Base-by-base conservation (phyloP, 164 flowering plant genomes). In the Nymphaea colorata region DNA sequence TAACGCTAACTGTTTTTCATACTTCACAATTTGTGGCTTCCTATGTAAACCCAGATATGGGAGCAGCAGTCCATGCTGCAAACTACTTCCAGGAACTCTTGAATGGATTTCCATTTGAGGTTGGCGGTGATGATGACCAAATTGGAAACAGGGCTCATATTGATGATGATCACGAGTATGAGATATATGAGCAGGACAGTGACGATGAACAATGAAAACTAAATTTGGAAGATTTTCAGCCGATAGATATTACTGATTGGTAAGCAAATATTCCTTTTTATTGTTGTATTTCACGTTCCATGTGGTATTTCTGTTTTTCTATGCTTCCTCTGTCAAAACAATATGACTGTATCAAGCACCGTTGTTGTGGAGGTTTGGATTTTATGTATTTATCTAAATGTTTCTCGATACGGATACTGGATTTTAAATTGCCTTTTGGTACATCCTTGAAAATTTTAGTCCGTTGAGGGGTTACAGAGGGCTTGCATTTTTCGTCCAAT, bases 41-140 rank as follows among this genome's bases (percentile, higher is more conserved):
- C 57, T 51, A 5, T 51, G 14, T 51, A 8, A 51, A 51, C 57
- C 57, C 14, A 83, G 89, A 83, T 80, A 45, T 78, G 10, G 71
- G 71, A 66, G 79, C 76, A 71, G 85, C 84, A 63, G 85, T 78
- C 68, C 71, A 82, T 71, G 84, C 91, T 41, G 83, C 78, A 68
- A 81, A 77, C 78, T 87, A 87, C 71, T 76, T 93, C 74, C 96
- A 87, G 74, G 87, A 87, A 71, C 86, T 93, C 41, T 87, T 93
- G 63, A 89, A 83, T 62, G 79, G 86, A 69, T 85, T 90, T 75
- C 88, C 90, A 66, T 79, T 79, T 3, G 53, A 68, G 1, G 7
- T 8, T 14, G 43, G 66, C 42, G 11, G 15, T 10, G 44, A 64
- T 4, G 44, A 64, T 62, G 79, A 67, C 68, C 79, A 61, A 42